Evolutionary conservation across 2,329 filamentous ascomycete species (phyloP).

Genomic region (Curvularia spicifera): DNA sequence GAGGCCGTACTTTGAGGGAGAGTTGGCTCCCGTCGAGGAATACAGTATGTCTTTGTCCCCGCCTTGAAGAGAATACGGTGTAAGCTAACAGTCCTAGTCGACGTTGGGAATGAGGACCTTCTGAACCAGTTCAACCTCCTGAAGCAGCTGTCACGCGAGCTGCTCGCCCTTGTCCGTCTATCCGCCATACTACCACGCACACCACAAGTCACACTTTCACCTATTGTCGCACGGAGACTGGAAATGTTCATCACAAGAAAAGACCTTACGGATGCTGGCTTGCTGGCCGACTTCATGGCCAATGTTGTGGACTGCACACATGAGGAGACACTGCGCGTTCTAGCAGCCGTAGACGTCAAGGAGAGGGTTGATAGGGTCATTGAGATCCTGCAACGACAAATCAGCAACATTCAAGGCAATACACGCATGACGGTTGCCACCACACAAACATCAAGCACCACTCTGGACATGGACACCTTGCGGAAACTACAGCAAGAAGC

Average conservation of each 20-base stretch:
- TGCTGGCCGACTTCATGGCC: slow-evolving; percentile 94
- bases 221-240: slow-evolving; percentile 82
- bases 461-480: slow-evolving; percentile 54
- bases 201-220: slow-evolving; percentile 72
- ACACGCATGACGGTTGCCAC: slow-evolving; percentile 83
- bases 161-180: slow-evolving; percentile 82
- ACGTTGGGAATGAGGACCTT: slow-evolving; percentile 59
- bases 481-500: slow-evolving; percentile 54
- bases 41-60: slow-evolving; percentile 58
- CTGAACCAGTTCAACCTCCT: slow-evolving; percentile 76
- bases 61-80: not conserved
- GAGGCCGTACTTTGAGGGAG: slow-evolving; percentile 84
- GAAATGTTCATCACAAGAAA: slow-evolving; percentile 88
- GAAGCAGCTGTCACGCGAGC: slow-evolving; percentile 83
- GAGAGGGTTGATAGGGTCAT: slow-evolving; percentile 81
- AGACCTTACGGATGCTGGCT: slow-evolving; percentile 79
- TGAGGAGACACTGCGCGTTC: slow-evolving; percentile 87
- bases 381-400: slow-evolving; percentile 81
- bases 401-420: slow-evolving; percentile 82
- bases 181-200: slow-evolving; percentile 81
- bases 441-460: slow-evolving; percentile 59
- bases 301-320: slow-evolving; percentile 87
- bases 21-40: slow-evolving; percentile 74
- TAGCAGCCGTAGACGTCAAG: slow-evolving; percentile 80
- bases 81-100: slow-evolving; percentile 30